Evolutionary conservation across 768 basidiomycete genomes (phyloP), one percentile per base, ranked within the genome.

Genomic region (Kwoniella dendrophila): DNA sequence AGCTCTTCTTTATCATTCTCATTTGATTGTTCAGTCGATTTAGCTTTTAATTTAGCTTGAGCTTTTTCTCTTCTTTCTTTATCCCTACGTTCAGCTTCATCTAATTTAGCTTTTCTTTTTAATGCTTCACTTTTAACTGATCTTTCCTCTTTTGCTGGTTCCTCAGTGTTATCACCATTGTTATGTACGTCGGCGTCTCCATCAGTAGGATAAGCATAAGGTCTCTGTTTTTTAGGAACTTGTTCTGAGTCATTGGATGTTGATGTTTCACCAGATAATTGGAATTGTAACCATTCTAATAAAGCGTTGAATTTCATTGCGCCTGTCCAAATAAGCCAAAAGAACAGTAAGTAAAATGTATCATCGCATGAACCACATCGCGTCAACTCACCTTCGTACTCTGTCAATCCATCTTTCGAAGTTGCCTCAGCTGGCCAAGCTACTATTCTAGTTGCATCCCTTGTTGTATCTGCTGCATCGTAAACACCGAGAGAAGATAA

Each of bases 221-320:
- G 64, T 48, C 60, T 66, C 54, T 63, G 61, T 51, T 61, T 61
- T 20, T 43, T 43, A 14, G 41, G 8, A 18, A 41, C 12, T 18
- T 67, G 51, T 6, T n/a, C 41, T 29, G 45, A 48, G 18, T 32
- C 43, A 14, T 22, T 20, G 3, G 58, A 30, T 3, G 69, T 50
- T 8, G 69, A 49, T 8, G 68, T 70, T 38, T 82, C 78, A 72
- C 82, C 80, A 63, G 82, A 82, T 62, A 80, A 62, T 20, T 74
- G 73, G 16, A 79, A 78, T 85, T 86, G 75, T 88, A 87, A 81
- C 88, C 90, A 69, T 86, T 85, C 63, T 84, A 84, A 54, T 40
- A 95, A 81, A 2, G 88, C 83, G 54, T 91, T 88, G 65, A 86
- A 83, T 80, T 94, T 94, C 71, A 82, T 83, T 34, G 83, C 77